A percentile compares a stretch with the other conserved stretches of the same genome.
Conservation (phyloP, 2,329 filamentous ascomycete genomes). For the Thyridium curvatum region DNA sequence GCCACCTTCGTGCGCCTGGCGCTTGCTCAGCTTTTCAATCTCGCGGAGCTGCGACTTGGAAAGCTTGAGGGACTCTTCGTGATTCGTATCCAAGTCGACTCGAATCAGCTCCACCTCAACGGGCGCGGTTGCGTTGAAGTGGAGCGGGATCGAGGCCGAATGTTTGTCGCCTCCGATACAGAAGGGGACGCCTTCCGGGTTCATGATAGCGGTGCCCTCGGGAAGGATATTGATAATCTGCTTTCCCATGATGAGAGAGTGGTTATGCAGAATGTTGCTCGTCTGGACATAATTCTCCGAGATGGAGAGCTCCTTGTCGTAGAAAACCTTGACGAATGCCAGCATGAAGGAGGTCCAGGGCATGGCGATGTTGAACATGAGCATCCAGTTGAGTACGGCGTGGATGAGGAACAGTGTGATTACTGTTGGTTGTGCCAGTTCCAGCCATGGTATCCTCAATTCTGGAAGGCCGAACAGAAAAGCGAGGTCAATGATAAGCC, state of each 20-base stretch:
- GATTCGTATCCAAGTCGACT: conserved; percentile 71
- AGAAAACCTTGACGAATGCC: conserved; percentile 71
- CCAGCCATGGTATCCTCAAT: conserved; percentile 91
- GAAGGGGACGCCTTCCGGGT: conserved; percentile 73
- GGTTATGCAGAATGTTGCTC: conserved; percentile 80
- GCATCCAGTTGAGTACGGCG: conserved; percentile 67
- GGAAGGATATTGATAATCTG: conserved; percentile 97
- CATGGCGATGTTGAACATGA: conserved; percentile 85
- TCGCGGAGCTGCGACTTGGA: conserved; percentile 66
- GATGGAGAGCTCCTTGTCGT: conserved; percentile 87
- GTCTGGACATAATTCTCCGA: conserved; percentile 91
- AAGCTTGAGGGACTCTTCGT: conserved; percentile 75
- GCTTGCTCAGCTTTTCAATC: conserved; percentile 62
- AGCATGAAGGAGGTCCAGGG: conserved; percentile 70
- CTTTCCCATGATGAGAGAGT: conserved; percentile 88
- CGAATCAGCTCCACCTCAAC: conserved; percentile 84
- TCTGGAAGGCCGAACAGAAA: conserved; percentile 85
- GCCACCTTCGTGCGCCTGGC: conserved; percentile 57
- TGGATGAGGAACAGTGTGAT: conserved; percentile 67
- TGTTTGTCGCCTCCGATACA: conserved; percentile 65
- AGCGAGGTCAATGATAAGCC: conserved; percentile 77
- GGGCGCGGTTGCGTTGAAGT: conserved; percentile 89
- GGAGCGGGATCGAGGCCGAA: conserved; percentile 68
- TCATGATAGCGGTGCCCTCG: conserved; percentile 87
- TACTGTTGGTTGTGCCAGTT: conserved; percentile 74